A percentile compares a stretch with the other conserved stretches of the same genome.
phyloP scores from a whole-genome alignment of 140 eudicot genomes.

The Bidens hawaiensis region DNA sequence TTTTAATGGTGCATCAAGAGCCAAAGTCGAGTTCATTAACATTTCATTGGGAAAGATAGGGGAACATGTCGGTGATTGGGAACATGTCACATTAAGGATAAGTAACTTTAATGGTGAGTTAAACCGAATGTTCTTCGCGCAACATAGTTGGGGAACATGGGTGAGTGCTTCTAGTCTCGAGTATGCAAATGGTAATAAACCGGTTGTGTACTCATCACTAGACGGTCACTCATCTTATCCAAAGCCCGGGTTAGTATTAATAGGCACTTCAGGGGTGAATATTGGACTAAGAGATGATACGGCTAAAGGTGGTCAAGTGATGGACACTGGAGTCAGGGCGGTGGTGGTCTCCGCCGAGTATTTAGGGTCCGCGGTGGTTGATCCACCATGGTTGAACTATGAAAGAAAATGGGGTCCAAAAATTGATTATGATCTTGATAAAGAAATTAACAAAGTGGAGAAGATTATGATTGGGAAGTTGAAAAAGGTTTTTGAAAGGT shows the following conservation, averaged over 20 bases:
- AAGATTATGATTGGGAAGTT: constrained; percentile 29
- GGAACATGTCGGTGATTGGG: constrained; percentile 62
- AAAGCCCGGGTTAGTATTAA: constrained; percentile 32
- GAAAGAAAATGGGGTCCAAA: constrained; percentile 59
- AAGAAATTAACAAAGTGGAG: constrained; percentile 31
- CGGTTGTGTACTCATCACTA: constrained; percentile 39
- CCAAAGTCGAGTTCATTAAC: constrained; percentile 40
- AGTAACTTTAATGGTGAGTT: constrained; percentile 50
- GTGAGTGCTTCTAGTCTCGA: constrained; percentile 38
- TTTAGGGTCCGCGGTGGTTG: constrained; percentile 25
- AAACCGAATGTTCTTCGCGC: constrained; percentile 35
- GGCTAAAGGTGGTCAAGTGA: constrained; percentile 19
- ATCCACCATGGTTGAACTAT: constrained; percentile 56
- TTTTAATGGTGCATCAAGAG: constrained; percentile 55
- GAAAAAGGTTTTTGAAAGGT: constrained; percentile 23
- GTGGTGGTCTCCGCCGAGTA: constrained; percentile 41
- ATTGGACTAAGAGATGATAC: constrained; percentile 51
- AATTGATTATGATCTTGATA: constrained; percentile 29
- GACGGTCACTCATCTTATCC: constrained; percentile 41
- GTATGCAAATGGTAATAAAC: constrained; percentile 41
- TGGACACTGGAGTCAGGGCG: constrained; percentile 35
- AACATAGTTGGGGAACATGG: constrained; percentile 52
- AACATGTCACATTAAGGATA: constrained; percentile 49
- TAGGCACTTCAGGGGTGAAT: constrained; percentile 22
- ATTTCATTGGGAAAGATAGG: constrained; percentile 44